These are phyloP conservation scores for Clarkia xantiana DNA, from an alignment of 345 rosid genomes.

Conservation along the genomic window DNA sequence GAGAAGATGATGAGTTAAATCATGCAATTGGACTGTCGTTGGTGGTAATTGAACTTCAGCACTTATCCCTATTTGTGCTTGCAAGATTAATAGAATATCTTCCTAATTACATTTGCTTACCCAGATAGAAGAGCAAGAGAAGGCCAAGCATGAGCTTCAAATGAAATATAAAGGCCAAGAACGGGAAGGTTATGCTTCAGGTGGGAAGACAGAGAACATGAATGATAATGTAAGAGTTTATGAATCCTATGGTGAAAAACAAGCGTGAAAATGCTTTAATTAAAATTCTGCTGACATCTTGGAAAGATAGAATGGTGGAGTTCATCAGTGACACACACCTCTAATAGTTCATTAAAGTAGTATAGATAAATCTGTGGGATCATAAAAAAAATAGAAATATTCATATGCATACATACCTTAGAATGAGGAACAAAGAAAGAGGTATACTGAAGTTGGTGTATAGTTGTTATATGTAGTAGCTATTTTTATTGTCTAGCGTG, in stretches of 20 bases:
- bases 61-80: slow-evolving; percentile 4
- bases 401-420: too few species aligned
- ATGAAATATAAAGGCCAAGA: slow-evolving; percentile 15
- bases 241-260: too few species aligned
- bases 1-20: slow-evolving; percentile 61
- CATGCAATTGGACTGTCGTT: slow-evolving; percentile 62
- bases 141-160: slow-evolving; percentile 22
- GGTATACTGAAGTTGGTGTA: too few species aligned
- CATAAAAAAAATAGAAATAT: too few species aligned
- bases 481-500: not conserved
- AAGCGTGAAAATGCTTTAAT: too few species aligned
- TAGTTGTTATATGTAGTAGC: not conserved
- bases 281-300: too few species aligned
- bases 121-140: slow-evolving; percentile 66
- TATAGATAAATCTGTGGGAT: too few species aligned
- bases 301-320: too few species aligned
- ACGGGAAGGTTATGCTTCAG: slow-evolving; percentile 12
- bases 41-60: slow-evolving; percentile 31
- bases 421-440: too few species aligned
- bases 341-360: too few species aligned
- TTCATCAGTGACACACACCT: too few species aligned
- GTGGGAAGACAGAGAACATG: slow-evolving; percentile 16
- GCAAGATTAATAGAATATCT: slow-evolving; percentile 4
- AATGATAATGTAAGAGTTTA: too few species aligned
- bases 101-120: slow-evolving; percentile 13